Evolutionary conservation across 495 filamentous ascomycete genomes (phyloP), one percentile per base, ranked within the genome.

Genomic region (Penicillium paradoxum): DNA sequence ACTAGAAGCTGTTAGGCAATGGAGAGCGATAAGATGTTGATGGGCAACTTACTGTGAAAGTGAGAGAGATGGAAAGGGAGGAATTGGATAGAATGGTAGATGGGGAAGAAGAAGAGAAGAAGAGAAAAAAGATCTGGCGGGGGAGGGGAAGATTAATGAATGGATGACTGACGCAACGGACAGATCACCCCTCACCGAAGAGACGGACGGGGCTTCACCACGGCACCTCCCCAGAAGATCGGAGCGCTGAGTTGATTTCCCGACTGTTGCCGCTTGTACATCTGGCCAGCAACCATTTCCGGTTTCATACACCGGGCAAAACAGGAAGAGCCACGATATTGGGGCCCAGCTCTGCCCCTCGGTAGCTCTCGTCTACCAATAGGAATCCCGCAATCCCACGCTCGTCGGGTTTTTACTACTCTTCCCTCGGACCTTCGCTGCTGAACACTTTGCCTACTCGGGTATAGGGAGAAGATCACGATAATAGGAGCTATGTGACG

Each of bases 251-350:
- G n/a, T n/a, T 19, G 25, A 30, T 45, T 59, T 62, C 62, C 70
- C 70, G 70, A 60, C 60, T 63, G 65, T 64, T 70, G 62, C 70
- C 70, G 70, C 62, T 57, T 36, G 45, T 36, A 53, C 55, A 60
- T 49, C 53, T 65, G 55, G 59, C 58, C 60, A 66, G 57, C 58
- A 61, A 60, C 64, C 64, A 60, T 73, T 73, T 74, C 73, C 71
- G 71, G 69, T 76, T 75, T 75, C 72, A 74, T 71, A 74, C 71
- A 75, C 73, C 73, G 73, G 73, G 71, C 64, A 73, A 75, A 73
- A 64, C 73, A 76, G 73, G 73, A 66, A 73, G 67, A 62, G 24
- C 62, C 65, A 74, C 70, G 69, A 72, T 74, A 73, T 74, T 65
- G 67, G 48, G 45, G 18, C 4, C 25, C 50, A 43, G 15, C 37